Conservation (phyloP, 164 flowering plant species). For the Tetrastigma voinierianum region DNA sequence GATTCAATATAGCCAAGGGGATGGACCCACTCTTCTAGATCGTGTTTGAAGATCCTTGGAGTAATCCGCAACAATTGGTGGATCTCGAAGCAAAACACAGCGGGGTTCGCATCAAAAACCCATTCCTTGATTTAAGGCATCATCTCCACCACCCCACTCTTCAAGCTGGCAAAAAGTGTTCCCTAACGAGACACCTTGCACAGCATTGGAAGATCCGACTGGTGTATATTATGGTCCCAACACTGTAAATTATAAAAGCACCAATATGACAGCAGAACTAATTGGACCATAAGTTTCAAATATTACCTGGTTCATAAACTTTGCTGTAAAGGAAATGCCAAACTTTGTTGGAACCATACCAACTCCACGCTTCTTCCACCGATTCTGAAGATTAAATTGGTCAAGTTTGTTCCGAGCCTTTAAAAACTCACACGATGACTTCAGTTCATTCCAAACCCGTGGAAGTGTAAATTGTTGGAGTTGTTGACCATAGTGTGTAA, state of each 20-base stretch:
- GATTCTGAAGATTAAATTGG: conserved; percentile 67
- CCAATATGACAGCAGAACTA: background rate
- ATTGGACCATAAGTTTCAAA: background rate
- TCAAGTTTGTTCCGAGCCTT: conserved; percentile 57
- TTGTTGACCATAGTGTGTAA: conserved; percentile 77
- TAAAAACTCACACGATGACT: conserved; percentile 55
- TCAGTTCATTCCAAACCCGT: conserved; percentile 76
- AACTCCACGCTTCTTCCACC: conserved; percentile 96
- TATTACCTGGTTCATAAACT: conserved; percentile 91
- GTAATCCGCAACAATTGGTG: too few species aligned
- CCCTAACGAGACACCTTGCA: background rate
- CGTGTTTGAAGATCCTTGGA: too few species aligned
- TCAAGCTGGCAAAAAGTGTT: background rate
- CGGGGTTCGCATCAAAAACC: too few species aligned
- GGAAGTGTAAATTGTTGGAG: conserved; percentile 66
- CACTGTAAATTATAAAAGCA: background rate
- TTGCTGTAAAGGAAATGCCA: conserved; percentile 85
- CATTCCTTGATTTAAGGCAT: background rate
- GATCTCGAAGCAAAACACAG: too few species aligned
- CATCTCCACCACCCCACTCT: background rate
- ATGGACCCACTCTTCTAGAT: too few species aligned
- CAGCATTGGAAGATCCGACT: background rate
- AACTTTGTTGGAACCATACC: conserved; percentile 95
- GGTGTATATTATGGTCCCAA: background rate
- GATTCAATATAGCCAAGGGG: too few species aligned